Percentiles rank a stretch among this genome's conserved stretches.
phyloP scores from a whole-genome alignment of 805 yeast genomes.

The Pichia occidentalis region DNA sequence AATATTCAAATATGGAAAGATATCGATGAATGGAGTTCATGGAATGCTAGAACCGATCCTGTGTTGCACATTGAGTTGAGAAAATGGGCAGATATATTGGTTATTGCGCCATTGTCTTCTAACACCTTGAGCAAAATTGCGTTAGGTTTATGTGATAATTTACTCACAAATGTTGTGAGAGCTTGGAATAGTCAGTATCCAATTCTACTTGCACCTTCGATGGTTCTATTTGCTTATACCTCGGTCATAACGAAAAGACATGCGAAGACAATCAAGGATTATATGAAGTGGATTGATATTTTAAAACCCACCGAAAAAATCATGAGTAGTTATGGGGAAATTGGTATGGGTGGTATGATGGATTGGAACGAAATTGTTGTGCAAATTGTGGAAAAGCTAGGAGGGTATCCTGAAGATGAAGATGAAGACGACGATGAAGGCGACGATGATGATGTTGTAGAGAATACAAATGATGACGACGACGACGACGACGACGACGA shows the following conservation, averaged over 20 bases:
- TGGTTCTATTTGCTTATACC: slow-evolving; percentile 55
- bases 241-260: slow-evolving; percentile 51
- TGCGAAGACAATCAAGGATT: slow-evolving; percentile 45
- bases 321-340: slow-evolving; percentile 47
- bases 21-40: slow-evolving; percentile 48
- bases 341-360: slow-evolving; percentile 67
- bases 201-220: slow-evolving; percentile 51
- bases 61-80: slow-evolving; percentile 54
- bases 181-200: slow-evolving; percentile 60
- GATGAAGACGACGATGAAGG: slow-evolving; percentile 45
- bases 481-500: slow-evolving; percentile 20
- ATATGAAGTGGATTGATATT: slow-evolving; percentile 58
- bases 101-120: slow-evolving; percentile 53
- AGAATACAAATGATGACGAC: slow-evolving; percentile 21
- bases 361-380: slow-evolving; percentile 59
- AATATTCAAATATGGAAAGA: slow-evolving; percentile 51
- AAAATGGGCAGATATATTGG: slow-evolving; percentile 54
- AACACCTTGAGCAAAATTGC: slow-evolving; percentile 52
- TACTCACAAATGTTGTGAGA: slow-evolving; percentile 50
- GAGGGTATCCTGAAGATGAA: slow-evolving; percentile 46
- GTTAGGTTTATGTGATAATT: slow-evolving; percentile 51
- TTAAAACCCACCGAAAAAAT: slow-evolving; percentile 56
- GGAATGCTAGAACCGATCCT: slow-evolving; percentile 52
- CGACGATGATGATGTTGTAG: slow-evolving; percentile 32
- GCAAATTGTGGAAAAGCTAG: slow-evolving; percentile 44